Evolutionary conservation across 768 basidiomycete species (phyloP), one percentile per base, ranked within the genome.

Genomic region (Lactarius akahatsu): DNA sequence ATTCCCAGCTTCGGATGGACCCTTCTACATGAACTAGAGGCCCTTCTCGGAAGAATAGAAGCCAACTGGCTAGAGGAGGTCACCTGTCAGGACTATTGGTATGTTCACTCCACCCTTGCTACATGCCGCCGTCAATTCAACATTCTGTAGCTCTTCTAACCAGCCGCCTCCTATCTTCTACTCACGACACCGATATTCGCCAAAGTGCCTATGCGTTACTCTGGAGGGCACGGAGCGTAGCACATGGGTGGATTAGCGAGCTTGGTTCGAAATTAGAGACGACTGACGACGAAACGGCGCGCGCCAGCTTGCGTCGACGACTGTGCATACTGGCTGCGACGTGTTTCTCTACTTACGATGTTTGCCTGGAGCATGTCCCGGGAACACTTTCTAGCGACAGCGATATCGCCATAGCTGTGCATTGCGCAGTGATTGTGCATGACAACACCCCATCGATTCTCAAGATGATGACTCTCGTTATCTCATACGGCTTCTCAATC

Each of bases 51-150:
- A 41, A 75, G 72, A 40, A 70, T 83, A 18, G 71, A 75, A 63
- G 74, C 64, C 2, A 84, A 80, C 62, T 85, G 83, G 83, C 70
- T 75, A 32, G 60, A 62, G 32, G 64, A 61, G 16, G 54, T 65
- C 18, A 64, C 57, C 1, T n/a, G 64, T 60, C 15, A 57, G 64
- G 28, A 64, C 58, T 0, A 64, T 64, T 34, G 57, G 64, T 64
- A 16, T 23, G 64, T 43, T 43, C 3, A 2, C 23, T 10, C 34
- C 54, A 38, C 4, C 34, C 56, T 15, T 34, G 3, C 1, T 18
- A 30, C 8, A 10, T 32, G 0, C 55, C 50, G 10, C 23, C 23
- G 16, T 7, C 4, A 2, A n/a, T n/a, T 9, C 26, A 59, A 40
- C 38, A n/a, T 0, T 28, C 0, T 13, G 20, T n/a, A 67, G 66